A percentile compares a stretch with the other conserved stretches of the same genome.
Evolutionary conservation across 78 protist species (phyloP).

Genomic region (Dictyostelium intermedium): DNA sequence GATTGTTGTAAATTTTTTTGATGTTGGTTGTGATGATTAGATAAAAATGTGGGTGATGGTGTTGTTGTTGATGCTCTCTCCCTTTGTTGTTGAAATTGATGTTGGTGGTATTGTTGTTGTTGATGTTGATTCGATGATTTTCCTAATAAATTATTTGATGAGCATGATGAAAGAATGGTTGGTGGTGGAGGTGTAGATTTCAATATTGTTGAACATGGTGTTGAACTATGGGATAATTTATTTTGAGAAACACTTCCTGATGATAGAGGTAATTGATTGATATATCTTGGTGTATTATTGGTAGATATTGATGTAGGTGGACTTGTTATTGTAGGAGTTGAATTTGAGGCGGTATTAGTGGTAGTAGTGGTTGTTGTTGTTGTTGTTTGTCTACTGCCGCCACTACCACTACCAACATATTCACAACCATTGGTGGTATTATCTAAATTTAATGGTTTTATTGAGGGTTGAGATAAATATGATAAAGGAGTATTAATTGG

Average conservation of each 20-base stretch:
- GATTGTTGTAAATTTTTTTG: neutral
- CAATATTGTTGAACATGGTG: constrained; percentile 2
- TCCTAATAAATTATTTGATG: neutral
- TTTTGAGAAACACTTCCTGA: too few species aligned
- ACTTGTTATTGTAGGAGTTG: neutral
- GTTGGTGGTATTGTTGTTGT: neutral
- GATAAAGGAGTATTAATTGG: neutral
- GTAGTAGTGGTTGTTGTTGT: neutral
- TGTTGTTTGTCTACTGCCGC: neutral
- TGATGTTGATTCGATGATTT: neutral
- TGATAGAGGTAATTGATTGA: neutral
- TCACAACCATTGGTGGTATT: too few species aligned
- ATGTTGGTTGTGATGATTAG: constrained; percentile 14
- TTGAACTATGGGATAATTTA: neutral
- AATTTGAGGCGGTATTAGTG: neutral
- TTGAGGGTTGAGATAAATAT: neutral
- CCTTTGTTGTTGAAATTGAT: constrained; percentile 18
- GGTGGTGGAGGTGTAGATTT: neutral
- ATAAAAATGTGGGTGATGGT: constrained; percentile 16
- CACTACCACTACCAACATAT: too few species aligned
- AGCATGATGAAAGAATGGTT: neutral
- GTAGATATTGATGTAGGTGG: neutral
- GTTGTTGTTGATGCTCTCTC: constrained; percentile 29
- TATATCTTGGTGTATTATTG: neutral
- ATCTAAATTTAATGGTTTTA: constrained; percentile 1